Evolutionary conservation across 306 rosid genomes (phyloP).

Genomic region (Begonia peltatifolia): DNA sequence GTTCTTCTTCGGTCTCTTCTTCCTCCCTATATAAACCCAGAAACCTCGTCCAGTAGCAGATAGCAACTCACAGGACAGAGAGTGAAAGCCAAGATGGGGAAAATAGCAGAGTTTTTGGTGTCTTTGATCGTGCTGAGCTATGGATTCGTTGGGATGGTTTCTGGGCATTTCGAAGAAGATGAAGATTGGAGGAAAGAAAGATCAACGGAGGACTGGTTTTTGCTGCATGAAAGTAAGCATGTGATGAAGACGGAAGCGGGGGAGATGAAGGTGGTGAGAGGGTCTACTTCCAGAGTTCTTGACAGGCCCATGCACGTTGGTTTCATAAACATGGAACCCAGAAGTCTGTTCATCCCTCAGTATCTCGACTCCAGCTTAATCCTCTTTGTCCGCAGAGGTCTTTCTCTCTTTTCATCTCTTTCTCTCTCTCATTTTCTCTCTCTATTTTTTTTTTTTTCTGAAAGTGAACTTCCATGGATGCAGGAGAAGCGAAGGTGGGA

Average conservation of each 20-base stretch:
- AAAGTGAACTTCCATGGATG: slow-evolving; percentile 5
- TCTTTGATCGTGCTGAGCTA: slow-evolving; percentile 41
- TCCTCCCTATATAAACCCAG: slow-evolving; percentile 20
- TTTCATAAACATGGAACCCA: slow-evolving; percentile 76
- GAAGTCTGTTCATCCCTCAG: slow-evolving; percentile 62
- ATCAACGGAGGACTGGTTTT: slow-evolving; percentile 21
- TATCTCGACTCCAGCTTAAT: slow-evolving; percentile 54
- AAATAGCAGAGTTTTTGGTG: slow-evolving; percentile 22
- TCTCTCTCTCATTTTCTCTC: neutral
- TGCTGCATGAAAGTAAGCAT: slow-evolving; percentile 26
- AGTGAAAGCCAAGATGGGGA: slow-evolving; percentile 19
- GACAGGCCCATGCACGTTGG: slow-evolving; percentile 55
- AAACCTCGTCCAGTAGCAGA: neutral
- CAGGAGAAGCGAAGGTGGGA: slow-evolving; percentile 77
- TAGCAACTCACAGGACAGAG: too few species aligned
- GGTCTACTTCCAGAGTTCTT: slow-evolving; percentile 22
- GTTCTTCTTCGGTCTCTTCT: slow-evolving; percentile 9
- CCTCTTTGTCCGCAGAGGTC: slow-evolving; percentile 56
- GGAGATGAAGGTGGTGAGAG: slow-evolving; percentile 47
- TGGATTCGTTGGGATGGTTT: slow-evolving; percentile 25
- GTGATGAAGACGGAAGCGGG: slow-evolving; percentile 64
- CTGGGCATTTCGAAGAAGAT: slow-evolving; percentile 14
- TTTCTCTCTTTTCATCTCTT: neutral
- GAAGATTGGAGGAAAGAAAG: slow-evolving; percentile 10
- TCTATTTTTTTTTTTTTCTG: too few species aligned